phyloP scores from a whole-genome alignment of 2,329 filamentous ascomycete genomes.

The Cladorrhinum sp. region DNA sequence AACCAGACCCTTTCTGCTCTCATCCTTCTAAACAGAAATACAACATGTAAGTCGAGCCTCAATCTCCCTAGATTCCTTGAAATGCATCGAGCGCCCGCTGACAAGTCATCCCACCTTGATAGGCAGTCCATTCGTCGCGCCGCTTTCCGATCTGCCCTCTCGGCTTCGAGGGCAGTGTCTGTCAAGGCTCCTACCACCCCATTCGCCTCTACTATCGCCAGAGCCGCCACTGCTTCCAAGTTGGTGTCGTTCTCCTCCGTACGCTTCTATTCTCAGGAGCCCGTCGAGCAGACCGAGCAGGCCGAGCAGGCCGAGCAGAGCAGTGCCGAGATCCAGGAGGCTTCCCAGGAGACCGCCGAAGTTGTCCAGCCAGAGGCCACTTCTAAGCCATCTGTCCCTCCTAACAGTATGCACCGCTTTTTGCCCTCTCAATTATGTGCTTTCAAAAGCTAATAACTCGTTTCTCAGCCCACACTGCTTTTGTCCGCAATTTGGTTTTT shows the following conservation, averaged over 20 bases:
- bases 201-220: slow-evolving; percentile 25
- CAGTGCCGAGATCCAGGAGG: slow-evolving; percentile 17
- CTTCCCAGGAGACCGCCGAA: slow-evolving; percentile 9
- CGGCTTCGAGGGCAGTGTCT: slow-evolving; percentile 30
- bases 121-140: slow-evolving; percentile 37
- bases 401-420: neutral
- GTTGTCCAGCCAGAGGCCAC: neutral
- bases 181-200: slow-evolving; percentile 25
- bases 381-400: neutral
- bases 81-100: neutral
- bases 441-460: neutral
- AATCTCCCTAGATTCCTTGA: neutral
- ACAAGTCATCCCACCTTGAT: neutral
- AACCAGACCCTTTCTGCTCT: neutral
- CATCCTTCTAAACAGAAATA: neutral
- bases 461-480: slow-evolving; percentile 24
- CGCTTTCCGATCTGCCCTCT: slow-evolving; percentile 32
- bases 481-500: slow-evolving; percentile 37
- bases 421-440: neutral
- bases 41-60: slow-evolving; percentile 8
- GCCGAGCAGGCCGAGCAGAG: neutral
- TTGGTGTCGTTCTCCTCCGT: slow-evolving; percentile 17
- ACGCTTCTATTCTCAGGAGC: slow-evolving; percentile 32
- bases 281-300: slow-evolving; percentile 8
- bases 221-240: slow-evolving; percentile 14